Percentiles rank a stretch among this genome's conserved stretches.
phyloP scores from a whole-genome alignment of 768 basidiomycete genomes.

The Butyriboletus loyo region DNA sequence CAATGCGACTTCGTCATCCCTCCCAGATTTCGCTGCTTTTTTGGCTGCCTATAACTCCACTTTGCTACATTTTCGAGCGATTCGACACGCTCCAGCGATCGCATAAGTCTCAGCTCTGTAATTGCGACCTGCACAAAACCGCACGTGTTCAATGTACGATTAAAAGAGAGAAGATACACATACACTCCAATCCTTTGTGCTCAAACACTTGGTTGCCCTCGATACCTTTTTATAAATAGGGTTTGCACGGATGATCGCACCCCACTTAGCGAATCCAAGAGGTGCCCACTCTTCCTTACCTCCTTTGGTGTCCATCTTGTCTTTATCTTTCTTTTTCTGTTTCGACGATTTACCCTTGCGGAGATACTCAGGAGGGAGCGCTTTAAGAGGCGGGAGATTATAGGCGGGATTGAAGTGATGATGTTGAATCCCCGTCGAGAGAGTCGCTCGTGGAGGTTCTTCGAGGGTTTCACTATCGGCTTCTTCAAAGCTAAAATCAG shows the following conservation, averaged over 20 bases:
- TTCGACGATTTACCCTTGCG: conserved; percentile 48
- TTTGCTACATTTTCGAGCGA: conserved; percentile 69
- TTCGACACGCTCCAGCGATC: conserved; percentile 84
- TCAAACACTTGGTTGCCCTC: conserved; percentile 73
- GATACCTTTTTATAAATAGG: conserved; percentile 70
- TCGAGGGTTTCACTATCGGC: conserved; percentile 26
- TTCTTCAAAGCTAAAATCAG: conserved; percentile 34
- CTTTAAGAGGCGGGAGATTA: conserved; percentile 52
- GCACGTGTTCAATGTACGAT: background rate
- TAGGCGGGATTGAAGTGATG: conserved; percentile 47
- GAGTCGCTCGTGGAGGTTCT: conserved; percentile 12
- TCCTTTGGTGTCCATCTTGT: conserved; percentile 47
- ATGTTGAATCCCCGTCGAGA: conserved; percentile 21
- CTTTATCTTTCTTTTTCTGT: conserved; percentile 52
- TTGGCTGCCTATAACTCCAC: conserved; percentile 95
- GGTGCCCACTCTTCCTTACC: conserved; percentile 63
- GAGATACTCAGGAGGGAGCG: conserved; percentile 53
- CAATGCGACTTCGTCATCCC: conserved; percentile 81
- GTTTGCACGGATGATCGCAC: conserved; percentile 70
- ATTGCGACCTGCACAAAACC: conserved; percentile 60
- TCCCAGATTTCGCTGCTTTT: conserved; percentile 83
- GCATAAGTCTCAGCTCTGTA: conserved; percentile 70
- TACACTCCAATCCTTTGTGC: conserved; percentile 80
- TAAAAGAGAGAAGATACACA: conserved; percentile 29
- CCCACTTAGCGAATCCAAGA: conserved; percentile 69